Evolutionary conservation across 345 rosid species (phyloP), one percentile per base, ranked within the genome.

Genomic region (Ricinus communis): DNA sequence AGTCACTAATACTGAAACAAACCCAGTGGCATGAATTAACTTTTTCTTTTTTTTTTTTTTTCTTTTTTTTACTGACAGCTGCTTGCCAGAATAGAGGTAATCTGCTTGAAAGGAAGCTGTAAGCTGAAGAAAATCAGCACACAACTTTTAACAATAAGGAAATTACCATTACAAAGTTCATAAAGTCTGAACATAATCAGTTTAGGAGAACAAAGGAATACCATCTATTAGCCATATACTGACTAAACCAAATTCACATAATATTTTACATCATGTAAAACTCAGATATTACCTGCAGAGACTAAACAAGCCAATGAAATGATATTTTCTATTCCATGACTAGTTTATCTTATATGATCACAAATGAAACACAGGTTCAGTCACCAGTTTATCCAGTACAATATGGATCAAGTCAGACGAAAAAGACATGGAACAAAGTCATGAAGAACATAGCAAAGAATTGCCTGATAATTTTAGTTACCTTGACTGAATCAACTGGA

Each of bases 401-500:
- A 33, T 66, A 14, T 54, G 52, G 12, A 36, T 40, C 38, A 63
- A 5, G 53, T 10, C n/a, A 16, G 31, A 5, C 36, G 1, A 0
- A 9, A 2, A 2, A 16, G n/a, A 54, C 4, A 38, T 24, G 12
- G n/a, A 0, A 28, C 45, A 46, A 27, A 53, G 18, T n/a, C n/a
- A n/a, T n/a, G n/a, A n/a, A n/a, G n/a, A n/a, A n/a, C n/a, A n/a
- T n/a, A n/a, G n/a, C n/a, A 4, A 7, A 43, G 22, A 59, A 31
- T n/a, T 41, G 24, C 64, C 68, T 1, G 57, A 24, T 41, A 21
- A 66, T 54, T 61, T 73, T 25, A 36, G 41, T 69, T 75, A 91
- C 99, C 97, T 96, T 96, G 71, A 96, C 86, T 0, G 82, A 86
- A 62, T 93, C 96, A 63, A 89, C 68, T 11, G 93, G 96, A 70